Conservation (phyloP, 2,329 filamentous ascomycete species). For the Aaosphaeria pasadenensis region DNA sequence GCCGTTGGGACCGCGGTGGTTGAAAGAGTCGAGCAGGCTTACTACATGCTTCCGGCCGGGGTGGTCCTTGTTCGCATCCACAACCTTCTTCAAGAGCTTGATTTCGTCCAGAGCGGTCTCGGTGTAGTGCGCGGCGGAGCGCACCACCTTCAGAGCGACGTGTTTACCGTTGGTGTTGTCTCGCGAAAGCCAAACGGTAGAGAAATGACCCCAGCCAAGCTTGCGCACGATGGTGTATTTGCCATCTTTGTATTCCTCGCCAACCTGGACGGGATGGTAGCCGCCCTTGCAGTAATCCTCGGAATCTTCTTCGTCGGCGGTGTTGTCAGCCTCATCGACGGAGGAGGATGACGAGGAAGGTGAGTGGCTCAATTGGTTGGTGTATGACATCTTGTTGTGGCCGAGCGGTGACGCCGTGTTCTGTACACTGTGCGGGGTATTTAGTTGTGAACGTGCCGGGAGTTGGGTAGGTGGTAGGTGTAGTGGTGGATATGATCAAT, state of each 20-base stretch:
- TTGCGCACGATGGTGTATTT: slow-evolving; percentile 96
- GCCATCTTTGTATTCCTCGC: slow-evolving; percentile 96
- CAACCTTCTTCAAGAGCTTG: slow-evolving; percentile 95
- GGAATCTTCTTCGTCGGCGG: slow-evolving; percentile 96
- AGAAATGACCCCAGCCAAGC: slow-evolving; percentile 97
- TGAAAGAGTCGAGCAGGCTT: slow-evolving; percentile 92
- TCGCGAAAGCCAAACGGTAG: slow-evolving; percentile 83
- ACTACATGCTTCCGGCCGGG: slow-evolving; percentile 94
- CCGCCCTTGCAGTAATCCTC: slow-evolving; percentile 99
- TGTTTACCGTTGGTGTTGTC: slow-evolving; percentile 90
- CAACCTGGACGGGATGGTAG: slow-evolving; percentile 91
- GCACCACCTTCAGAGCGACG: slow-evolving; percentile 95
- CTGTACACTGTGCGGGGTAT: slow-evolving; percentile 28
- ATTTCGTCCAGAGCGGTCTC: slow-evolving; percentile 99
- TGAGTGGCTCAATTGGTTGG: slow-evolving; percentile 64
- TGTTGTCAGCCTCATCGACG: slow-evolving; percentile 82
- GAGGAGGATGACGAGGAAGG: slow-evolving; percentile 74
- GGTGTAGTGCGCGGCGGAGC: slow-evolving; percentile 96
- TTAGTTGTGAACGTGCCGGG: not conserved
- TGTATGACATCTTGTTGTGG: slow-evolving; percentile 47
- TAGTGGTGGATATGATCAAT: slow-evolving; percentile 4
- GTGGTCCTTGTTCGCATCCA: slow-evolving; percentile 90
- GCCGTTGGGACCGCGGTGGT: slow-evolving; percentile 95
- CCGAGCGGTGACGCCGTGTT: slow-evolving; percentile 51
- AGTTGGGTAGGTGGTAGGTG: not conserved